A percentile compares a stretch with the other conserved stretches of the same genome.
Conservation (phyloP, 2,329 filamentous ascomycete genomes). For the Alternaria sp. region DNA sequence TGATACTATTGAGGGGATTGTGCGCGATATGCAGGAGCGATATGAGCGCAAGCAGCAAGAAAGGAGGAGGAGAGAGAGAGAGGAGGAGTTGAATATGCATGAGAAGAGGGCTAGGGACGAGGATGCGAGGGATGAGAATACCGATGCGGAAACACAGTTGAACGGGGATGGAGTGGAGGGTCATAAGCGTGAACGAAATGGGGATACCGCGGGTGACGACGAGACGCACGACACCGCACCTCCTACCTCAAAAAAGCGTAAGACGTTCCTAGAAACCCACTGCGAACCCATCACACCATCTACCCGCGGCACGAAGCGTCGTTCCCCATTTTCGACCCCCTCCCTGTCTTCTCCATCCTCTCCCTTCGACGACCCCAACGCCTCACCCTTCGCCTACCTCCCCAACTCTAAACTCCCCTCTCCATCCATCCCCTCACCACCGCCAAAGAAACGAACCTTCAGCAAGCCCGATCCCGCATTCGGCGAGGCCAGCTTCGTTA, state of each 20-base stretch:
- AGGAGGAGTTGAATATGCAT: background rate
- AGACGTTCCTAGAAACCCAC: background rate
- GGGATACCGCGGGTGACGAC: no score
- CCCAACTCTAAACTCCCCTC: background rate
- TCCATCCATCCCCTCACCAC: background rate
- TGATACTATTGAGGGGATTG: background rate
- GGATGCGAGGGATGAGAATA: background rate
- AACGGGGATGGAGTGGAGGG: no score
- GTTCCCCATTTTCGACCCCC: background rate
- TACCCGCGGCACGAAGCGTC: background rate
- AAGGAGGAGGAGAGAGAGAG: background rate
- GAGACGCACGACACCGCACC: background rate
- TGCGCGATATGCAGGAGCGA: background rate
- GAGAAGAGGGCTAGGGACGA: background rate
- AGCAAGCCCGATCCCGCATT: background rate
- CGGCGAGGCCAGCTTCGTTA: background rate
- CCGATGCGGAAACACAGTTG: rapidly evolving
- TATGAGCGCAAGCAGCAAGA: background rate
- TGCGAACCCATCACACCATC: background rate
- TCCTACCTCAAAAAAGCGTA: background rate
- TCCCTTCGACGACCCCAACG: background rate
- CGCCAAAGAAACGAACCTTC: background rate
- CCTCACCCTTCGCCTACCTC: background rate
- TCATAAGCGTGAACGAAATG: background rate
- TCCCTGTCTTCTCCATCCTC: background rate